A percentile compares a stretch with the other conserved stretches of the same genome.
phyloP scores from a whole-genome alignment of 192 early-diverging fungal genomes.

The Backusella psychrophila region DNA sequence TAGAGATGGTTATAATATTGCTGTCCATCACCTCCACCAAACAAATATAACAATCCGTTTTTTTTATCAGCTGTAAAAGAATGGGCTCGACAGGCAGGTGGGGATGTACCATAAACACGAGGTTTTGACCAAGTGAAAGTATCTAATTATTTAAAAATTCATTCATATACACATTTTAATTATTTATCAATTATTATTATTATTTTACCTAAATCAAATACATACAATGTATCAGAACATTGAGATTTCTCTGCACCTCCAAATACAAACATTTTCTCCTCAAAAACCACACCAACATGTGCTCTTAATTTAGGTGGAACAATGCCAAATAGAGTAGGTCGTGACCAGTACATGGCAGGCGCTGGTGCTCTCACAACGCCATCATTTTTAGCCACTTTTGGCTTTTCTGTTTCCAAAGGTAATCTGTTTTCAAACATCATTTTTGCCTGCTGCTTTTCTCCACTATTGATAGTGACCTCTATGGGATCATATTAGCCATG shows the following conservation, averaged over 20 bases:
- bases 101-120: constrained; percentile 64
- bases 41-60: constrained; percentile 61
- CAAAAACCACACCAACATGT: constrained; percentile 75
- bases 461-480: background rate
- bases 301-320: constrained; percentile 68
- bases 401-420: background rate
- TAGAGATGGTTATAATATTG: constrained; percentile 78
- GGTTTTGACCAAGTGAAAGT: constrained; percentile 80
- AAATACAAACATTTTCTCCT: constrained; percentile 77
- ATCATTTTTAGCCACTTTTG: background rate
- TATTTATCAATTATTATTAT: constrained; percentile 22
- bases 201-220: constrained; percentile 77
- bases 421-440: constrained; percentile 4
- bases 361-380: constrained; percentile 53
- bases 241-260: constrained; percentile 74
- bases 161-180: background rate
- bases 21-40: constrained; percentile 88
- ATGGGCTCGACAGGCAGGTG: constrained; percentile 84
- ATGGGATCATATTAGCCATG: background rate
- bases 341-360: constrained; percentile 79
- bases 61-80: constrained; percentile 64
- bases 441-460: constrained; percentile 1
- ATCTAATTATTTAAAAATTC: constrained; percentile 44
- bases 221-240: constrained; percentile 74
- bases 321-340: constrained; percentile 55